phyloP scores from a whole-genome alignment of 495 filamentous ascomycete genomes.

The Durotheca rogersii region DNA sequence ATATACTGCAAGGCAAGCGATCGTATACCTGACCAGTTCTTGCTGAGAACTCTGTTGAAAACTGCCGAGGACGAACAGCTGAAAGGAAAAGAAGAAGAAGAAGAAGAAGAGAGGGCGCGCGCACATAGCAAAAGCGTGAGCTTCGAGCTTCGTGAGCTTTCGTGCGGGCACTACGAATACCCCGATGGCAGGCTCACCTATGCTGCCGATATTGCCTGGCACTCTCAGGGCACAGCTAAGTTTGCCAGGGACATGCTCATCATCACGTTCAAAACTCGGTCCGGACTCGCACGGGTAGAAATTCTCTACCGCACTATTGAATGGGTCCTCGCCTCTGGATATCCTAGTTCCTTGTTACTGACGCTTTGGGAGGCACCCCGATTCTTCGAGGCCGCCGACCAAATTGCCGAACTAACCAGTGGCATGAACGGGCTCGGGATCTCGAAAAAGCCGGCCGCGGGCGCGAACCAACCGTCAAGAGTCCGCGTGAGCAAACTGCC shows the following conservation, averaged over 20 bases:
- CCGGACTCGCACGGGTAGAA: conserved; percentile 26
- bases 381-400: conserved; percentile 6
- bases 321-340: conserved; percentile 18
- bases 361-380: conserved; percentile 33
- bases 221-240: conserved; percentile 35
- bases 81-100: conserved; percentile 1
- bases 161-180: conserved; percentile 56
- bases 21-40: conserved; percentile 35
- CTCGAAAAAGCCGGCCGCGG: background rate
- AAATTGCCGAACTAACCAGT: background rate
- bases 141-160: conserved; percentile 38
- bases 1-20: conserved; percentile 50
- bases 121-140: conserved; percentile 14
- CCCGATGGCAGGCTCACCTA: conserved; percentile 43
- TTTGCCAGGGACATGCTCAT: conserved; percentile 48
- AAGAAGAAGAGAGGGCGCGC: conserved; percentile 1
- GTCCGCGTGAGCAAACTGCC: conserved; percentile 24
- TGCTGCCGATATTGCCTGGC: conserved; percentile 45
- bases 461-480: background rate
- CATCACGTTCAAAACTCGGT: conserved; percentile 26
- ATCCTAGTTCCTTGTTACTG: conserved; percentile 23
- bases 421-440: conserved; percentile 2
- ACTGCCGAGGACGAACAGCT: conserved; percentile 38
- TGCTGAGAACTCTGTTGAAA: conserved; percentile 44
- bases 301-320: conserved; percentile 31